phyloP scores from a whole-genome alignment of 139 green algal genomes.

The Micractinium conductrix region DNA sequence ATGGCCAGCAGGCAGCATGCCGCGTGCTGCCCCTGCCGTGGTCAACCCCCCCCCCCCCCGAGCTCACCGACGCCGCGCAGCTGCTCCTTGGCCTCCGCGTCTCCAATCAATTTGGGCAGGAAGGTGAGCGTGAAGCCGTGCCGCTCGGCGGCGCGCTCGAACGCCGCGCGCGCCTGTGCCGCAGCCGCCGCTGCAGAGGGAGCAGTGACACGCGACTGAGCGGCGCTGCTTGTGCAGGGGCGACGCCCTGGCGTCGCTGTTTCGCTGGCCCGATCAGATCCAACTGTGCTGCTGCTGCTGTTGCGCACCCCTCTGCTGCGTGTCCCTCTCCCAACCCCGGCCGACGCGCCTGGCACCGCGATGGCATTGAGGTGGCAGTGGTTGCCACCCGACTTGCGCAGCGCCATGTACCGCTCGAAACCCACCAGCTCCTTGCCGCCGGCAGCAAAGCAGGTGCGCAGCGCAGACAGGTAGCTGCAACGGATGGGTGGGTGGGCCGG shows the following conservation, averaged over 20 bases:
- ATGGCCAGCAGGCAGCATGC: neutral
- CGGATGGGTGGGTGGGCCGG: neutral
- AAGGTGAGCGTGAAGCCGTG: constrained; percentile 44
- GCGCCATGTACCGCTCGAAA: constrained; percentile 91
- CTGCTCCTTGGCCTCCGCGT: constrained; percentile 49
- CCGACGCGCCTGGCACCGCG: constrained; percentile 48
- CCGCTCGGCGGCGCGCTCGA: constrained; percentile 41
- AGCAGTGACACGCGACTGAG: neutral
- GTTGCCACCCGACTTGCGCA: constrained; percentile 85
- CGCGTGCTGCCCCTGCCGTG: no score
- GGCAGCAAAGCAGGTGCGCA: constrained; percentile 69
- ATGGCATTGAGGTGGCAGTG: constrained; percentile 91
- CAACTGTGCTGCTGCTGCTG: neutral
- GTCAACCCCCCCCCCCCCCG: no score
- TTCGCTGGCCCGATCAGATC: no score
- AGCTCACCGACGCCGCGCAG: neutral
- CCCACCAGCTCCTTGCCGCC: constrained; percentile 72
- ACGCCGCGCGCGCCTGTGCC: constrained; percentile 14
- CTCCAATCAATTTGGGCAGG: constrained; percentile 19
- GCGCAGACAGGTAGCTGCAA: constrained; percentile 75
- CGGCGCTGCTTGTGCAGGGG: no score
- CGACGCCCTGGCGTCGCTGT: no score
- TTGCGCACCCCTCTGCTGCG: neutral
- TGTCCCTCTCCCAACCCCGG: neutral
- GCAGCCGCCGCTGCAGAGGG: constrained; percentile 1